Evolutionary conservation across 108 stramenopile species (phyloP), one percentile per base, ranked within the genome.

Genomic region (Pseudonitzschia multistriata): DNA sequence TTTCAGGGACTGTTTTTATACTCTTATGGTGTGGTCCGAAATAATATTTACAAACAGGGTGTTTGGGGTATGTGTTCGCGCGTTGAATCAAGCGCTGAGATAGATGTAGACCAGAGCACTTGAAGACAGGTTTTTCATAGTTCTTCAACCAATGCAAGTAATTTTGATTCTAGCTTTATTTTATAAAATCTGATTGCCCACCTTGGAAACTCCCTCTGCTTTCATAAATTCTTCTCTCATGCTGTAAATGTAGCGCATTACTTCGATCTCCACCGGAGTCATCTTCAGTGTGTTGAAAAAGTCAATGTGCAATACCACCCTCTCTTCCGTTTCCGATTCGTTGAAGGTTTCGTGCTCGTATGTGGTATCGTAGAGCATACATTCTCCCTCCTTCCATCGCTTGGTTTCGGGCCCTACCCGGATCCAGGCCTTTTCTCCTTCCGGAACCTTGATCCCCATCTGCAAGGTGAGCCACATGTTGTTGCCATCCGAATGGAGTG

Each of bases 381-480:
- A 90, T 66, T 90, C 66, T 21, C 85, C 88, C 37, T 74, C 67
- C 62, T 84, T 79, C 85, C 86, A 94, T 50, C 47, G 66, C 35
- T 80, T 78, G 28, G 83, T 89, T 64, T 89, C 88, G 11, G 86
- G 85, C 19, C 89, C 93, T 10, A 90, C 89, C 17, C 84, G 84
- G 70, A 94, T 94, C 65, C 78, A 77, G 28, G 90, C 88, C 33
- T 77, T 73, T 39, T 74, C 62, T 4, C 67, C 67, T 53, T 73
- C 68, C 68, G 68, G 85, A 14, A 87, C 80, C 31, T 79, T 66
- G 49, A 94, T 74, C 4, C 89, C 88, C 88, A 91, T 89, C 75
- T 94, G 93, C 52, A 85, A 83, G 13, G 93, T 94, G 2, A 94
- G 71, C 92, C 93, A 94, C 93, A 94, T 94, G 62, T 94, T 94